phyloP scores from a whole-genome alignment of 768 basidiomycete genomes.

The Auriscalpium vulgare region DNA sequence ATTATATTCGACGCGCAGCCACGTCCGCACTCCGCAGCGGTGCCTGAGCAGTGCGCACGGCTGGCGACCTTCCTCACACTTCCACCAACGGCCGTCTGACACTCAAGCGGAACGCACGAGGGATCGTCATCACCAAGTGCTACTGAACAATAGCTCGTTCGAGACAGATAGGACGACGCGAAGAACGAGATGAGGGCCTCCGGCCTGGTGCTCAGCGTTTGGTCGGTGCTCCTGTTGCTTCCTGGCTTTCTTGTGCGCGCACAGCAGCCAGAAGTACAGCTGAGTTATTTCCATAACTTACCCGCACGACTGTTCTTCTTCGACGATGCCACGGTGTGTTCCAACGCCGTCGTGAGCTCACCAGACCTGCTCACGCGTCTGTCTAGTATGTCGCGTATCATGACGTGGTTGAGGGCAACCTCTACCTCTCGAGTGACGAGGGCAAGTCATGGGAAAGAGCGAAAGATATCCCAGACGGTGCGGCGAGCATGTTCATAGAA shows the following conservation, averaged over 20 bases:
- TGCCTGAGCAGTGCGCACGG: no score
- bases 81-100: no score
- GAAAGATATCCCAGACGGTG: conserved; percentile 46
- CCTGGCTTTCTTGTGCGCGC: conserved; percentile 1
- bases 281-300: conserved; percentile 58
- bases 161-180: no score
- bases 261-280: conserved; percentile 11
- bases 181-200: background rate
- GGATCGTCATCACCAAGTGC: no score
- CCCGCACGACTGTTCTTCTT: conserved; percentile 84
- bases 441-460: conserved; percentile 61
- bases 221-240: conserved; percentile 3
- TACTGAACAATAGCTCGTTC: no score
- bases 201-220: background rate
- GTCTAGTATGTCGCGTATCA: conserved; percentile 69
- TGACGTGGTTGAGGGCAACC: conserved; percentile 56
- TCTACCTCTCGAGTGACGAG: conserved; percentile 81
- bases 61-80: no score
- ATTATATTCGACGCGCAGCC: no score
- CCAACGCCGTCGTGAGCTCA: background rate
- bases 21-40: no score
- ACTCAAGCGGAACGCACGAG: no score
- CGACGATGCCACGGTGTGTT: conserved; percentile 78
- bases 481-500: conserved; percentile 65
- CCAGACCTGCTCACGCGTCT: background rate